Base-by-base conservation (phyloP, 257 asterid species). In the Prunella vulgaris region DNA sequence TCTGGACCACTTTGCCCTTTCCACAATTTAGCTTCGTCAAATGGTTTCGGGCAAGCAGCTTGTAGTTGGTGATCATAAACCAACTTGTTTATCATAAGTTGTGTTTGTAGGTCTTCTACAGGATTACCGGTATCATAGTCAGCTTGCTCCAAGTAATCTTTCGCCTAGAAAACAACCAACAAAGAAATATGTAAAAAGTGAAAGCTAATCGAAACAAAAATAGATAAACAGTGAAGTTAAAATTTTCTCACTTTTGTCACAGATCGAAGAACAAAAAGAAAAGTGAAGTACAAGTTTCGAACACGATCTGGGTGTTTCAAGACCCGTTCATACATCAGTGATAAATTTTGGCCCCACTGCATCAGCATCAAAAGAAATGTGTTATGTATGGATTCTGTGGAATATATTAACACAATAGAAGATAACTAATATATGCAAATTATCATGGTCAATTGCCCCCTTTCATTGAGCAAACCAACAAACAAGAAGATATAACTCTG, bases 11-110 rank as follows among this genome's bases (percentile, higher is more conserved):
- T 80, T 79, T 83, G 83, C 28, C 96, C 90, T 84, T 86, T 79
- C 93, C 95, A 88, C 64, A 86, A n/a, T 71, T 80, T 77, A 46
- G 87, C 93, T 78, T 86, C 95, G 59, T 86, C 87, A 53, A 88
- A 88, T 66, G 93, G 95, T 75, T 81, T 66, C 0, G 90, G 88
- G 67, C 93, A 86, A 10, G 95, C 85, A 60, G 81, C 74, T 66
- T 62, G 85, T 63, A 84, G 80, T 71, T 81, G 68, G 56, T 59
- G 74, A 69, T 86, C 75, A 40, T 74, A 44, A 66, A 86, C 80
- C 72, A 88, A 64, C 79, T 78, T 84, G 59, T 78, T 76, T 82
- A 86, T 61, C 78, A 67, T 27, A 64, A 77, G 68, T 70, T 79
- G 77, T 20, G 93, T 79, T 58, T 86, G 73, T 53, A 64, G 57